phyloP scores from a whole-genome alignment of 2,329 filamentous ascomycete species.

The Colletotrichum coccodes region DNA sequence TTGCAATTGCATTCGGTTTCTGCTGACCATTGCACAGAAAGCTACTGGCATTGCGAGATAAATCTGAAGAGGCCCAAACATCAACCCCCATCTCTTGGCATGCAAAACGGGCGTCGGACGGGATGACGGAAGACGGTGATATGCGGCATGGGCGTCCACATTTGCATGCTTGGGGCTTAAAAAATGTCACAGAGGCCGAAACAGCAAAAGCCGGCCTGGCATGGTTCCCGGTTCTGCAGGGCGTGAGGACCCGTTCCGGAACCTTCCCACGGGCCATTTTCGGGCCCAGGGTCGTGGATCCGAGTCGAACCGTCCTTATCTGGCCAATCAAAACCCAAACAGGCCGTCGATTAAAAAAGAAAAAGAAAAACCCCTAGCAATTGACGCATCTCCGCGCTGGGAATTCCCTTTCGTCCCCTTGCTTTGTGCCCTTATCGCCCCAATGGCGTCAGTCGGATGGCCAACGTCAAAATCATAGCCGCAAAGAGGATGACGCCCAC shows the following conservation, averaged over 20 bases:
- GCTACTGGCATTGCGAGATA: neutral
- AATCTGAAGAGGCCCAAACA: neutral
- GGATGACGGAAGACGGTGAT: neutral
- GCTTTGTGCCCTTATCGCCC: conserved; percentile 29
- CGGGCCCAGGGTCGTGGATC: conserved; percentile 16
- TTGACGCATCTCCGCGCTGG: conserved; percentile 29
- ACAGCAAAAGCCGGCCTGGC: neutral
- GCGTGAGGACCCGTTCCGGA: neutral
- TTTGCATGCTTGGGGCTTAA: neutral
- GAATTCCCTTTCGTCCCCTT: neutral
- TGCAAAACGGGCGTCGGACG: neutral
- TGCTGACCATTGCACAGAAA: neutral
- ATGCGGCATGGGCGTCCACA: neutral
- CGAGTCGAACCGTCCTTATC: conserved; percentile 6
- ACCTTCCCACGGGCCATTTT: conserved; percentile 1
- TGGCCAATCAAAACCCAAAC: neutral
- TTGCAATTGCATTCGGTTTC: neutral
- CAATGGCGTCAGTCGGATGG: conserved; percentile 22
- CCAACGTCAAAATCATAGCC: conserved; percentile 14
- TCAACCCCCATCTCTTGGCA: neutral
- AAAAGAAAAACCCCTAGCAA: neutral
- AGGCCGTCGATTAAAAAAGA: neutral
- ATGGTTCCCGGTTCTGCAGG: neutral
- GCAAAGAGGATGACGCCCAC: conserved; percentile 14
- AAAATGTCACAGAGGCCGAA: neutral